These are phyloP conservation scores for Polyplosphaeria fusca DNA, from an alignment of 495 filamentous ascomycete genomes.

Conservation along the genomic window DNA sequence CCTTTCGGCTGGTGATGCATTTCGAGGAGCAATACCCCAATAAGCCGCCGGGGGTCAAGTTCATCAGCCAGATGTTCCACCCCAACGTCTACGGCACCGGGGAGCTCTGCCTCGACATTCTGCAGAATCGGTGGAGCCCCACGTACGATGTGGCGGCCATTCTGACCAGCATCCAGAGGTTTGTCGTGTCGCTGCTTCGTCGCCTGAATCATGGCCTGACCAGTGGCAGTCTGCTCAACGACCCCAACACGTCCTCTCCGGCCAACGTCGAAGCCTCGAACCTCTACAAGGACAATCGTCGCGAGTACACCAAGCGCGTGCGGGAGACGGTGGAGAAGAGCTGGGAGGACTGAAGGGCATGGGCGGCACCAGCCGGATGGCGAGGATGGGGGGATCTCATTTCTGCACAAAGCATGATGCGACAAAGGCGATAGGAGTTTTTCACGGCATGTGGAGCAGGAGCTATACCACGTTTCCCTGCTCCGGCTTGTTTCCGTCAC, in stretches of 20 bases:
- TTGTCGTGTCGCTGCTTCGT: too few relatives aligned
- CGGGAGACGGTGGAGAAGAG: constrained; percentile 98
- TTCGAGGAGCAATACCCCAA: constrained; percentile 99
- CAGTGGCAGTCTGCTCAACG: constrained; percentile 80
- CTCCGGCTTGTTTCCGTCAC: constrained; percentile 8
- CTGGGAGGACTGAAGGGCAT: constrained; percentile 66
- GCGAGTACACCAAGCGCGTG: constrained; percentile 93
- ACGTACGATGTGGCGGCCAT: constrained; percentile 98
- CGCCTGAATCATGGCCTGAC: too few relatives aligned
- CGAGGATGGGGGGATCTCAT: background rate
- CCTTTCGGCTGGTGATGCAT: constrained; percentile 96
- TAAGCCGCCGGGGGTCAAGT: constrained; percentile 95
- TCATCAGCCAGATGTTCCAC: constrained; percentile 98
- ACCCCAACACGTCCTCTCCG: constrained; percentile 94
- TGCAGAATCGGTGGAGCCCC: constrained; percentile 98
- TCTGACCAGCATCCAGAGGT: constrained; percentile 97
- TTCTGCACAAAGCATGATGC: background rate
- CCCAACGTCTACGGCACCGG: constrained; percentile 97
- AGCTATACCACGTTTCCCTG: background rate
- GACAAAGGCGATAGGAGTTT: background rate
- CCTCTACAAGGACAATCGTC: constrained; percentile 95
- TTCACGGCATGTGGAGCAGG: background rate
- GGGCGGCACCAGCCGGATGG: background rate
- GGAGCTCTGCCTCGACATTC: constrained; percentile 92
- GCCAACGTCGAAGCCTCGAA: constrained; percentile 98